Evolutionary conservation across 352 stramenopile species (phyloP), one percentile per base, ranked within the genome.

Genomic region (Globisporangium cylindrosporum): DNA sequence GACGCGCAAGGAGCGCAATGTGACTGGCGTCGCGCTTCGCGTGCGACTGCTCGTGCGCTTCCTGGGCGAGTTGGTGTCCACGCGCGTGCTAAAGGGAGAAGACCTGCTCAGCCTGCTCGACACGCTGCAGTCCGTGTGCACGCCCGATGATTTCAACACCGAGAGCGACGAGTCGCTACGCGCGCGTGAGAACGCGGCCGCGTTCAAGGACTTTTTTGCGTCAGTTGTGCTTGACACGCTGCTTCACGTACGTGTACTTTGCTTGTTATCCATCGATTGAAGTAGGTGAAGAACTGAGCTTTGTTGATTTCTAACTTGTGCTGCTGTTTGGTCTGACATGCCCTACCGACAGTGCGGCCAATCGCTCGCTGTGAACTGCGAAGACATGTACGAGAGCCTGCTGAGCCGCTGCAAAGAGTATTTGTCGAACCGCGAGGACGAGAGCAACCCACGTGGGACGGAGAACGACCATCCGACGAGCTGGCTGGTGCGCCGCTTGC

Each of bases 171-270:
- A 81, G 2, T 60, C 75, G 20, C 64, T 89, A 18, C 68, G 80
- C 22, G 67, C 66, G 3, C 70, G 73, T 3, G 84, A 94, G 64
- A 66, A 92, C 62, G 71, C 75, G 0, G 76, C 76, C 0, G 85
- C 88, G 14, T 91, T 85, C 77, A 93, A 95, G 60, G 88, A 95
- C 65, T 93, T 89, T 43, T 84, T 92, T 61, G 80, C 81, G 1
- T 78, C 77, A 2, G 68, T 93, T 43, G 86, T 93, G 53, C 74
- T 95, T 25, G 82, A 93, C 59, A 79, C 84, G 27, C 63, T 95
- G 38, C 58, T 93, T 2, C 82, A 92, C 59, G 79, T 82, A 77
- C 27, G 27, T 32, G 27, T 32, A 32, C 27, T 32, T 32, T 32
- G 27, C 27, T 32, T 32, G 3, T 32, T 32, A 32, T 32, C 27